These are phyloP conservation scores for Colletotrichum sp. DNA, from an alignment of 2,329 filamentous ascomycete genomes.

Conservation along the genomic window DNA sequence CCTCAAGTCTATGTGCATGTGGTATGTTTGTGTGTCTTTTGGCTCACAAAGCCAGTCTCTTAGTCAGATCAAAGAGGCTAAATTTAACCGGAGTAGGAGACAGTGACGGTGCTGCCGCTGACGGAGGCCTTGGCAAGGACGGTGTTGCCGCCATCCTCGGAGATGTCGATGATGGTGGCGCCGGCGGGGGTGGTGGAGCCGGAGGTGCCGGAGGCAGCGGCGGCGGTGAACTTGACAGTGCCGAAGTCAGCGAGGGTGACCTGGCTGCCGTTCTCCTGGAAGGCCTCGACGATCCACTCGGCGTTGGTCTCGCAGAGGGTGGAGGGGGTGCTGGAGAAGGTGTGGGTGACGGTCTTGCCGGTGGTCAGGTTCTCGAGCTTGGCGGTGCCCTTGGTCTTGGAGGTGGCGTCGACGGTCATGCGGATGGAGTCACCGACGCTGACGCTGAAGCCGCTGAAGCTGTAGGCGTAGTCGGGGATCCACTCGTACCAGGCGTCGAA, in stretches of 20 bases:
- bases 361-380: conserved; percentile 52
- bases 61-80: neutral
- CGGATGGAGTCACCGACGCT: conserved; percentile 33
- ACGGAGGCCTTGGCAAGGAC: conserved; percentile 14
- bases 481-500: conserved; percentile 53
- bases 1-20: neutral
- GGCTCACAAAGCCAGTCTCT: neutral
- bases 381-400: conserved; percentile 29
- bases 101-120: conserved; percentile 14
- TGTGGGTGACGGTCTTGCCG: conserved; percentile 56
- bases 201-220: conserved; percentile 25
- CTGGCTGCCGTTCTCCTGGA: conserved; percentile 26
- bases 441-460: conserved; percentile 38
- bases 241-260: conserved; percentile 36
- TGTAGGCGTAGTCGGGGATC: conserved; percentile 46
- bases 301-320: conserved; percentile 60
- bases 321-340: conserved; percentile 47
- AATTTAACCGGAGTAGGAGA: conserved; percentile 5
- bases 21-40: neutral
- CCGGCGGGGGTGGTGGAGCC: conserved; percentile 23
- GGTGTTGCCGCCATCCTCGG: neutral
- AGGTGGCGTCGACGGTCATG: conserved; percentile 29
- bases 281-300: conserved; percentile 68
- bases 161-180: conserved; percentile 25
- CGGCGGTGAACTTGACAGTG: conserved; percentile 29